Percentiles rank a stretch among this genome's conserved stretches.
Conservation (phyloP, 2,329 filamentous ascomycete genomes). For the Myriangium duriaei region DNA sequence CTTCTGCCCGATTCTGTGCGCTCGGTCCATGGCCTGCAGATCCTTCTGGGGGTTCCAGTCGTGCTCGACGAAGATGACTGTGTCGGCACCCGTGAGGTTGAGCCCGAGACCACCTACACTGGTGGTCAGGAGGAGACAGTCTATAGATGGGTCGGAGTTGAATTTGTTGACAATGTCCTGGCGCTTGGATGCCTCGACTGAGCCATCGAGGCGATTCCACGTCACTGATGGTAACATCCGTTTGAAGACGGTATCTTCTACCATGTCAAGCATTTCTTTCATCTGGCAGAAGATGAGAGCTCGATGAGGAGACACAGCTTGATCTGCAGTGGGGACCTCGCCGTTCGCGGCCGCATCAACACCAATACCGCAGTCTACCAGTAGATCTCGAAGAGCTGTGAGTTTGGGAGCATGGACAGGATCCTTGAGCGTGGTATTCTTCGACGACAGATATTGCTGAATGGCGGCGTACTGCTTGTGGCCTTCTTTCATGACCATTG, state of each 20-base stretch:
- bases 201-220: slow-evolving; percentile 85
- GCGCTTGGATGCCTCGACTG: slow-evolving; percentile 81
- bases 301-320: slow-evolving; percentile 89
- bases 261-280: slow-evolving; percentile 99
- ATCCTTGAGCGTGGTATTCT: slow-evolving; percentile 74
- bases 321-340: slow-evolving; percentile 45
- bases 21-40: slow-evolving; percentile 96
- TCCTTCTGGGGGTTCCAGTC: slow-evolving; percentile 99
- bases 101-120: slow-evolving; percentile 89
- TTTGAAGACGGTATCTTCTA: slow-evolving; percentile 84
- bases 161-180: slow-evolving; percentile 99
- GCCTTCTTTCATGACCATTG: slow-evolving; percentile 87
- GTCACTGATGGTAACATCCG: slow-evolving; percentile 86
- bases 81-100: slow-evolving; percentile 93
- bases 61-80: slow-evolving; percentile 98
- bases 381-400: slow-evolving; percentile 72
- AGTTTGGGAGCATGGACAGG: slow-evolving; percentile 84
- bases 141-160: slow-evolving; percentile 94
- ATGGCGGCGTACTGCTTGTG: slow-evolving; percentile 85
- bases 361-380: slow-evolving; percentile 98
- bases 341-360: slow-evolving; percentile 41
- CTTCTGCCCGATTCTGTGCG: slow-evolving; percentile 96
- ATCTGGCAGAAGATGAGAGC: slow-evolving; percentile 98
- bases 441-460: slow-evolving; percentile 63
- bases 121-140: slow-evolving; percentile 84